Percentiles rank a stretch among this genome's conserved stretches.
phyloP scores from a whole-genome alignment of 2,329 filamentous ascomycete genomes.

The Trichoderma citrinoviride region DNA sequence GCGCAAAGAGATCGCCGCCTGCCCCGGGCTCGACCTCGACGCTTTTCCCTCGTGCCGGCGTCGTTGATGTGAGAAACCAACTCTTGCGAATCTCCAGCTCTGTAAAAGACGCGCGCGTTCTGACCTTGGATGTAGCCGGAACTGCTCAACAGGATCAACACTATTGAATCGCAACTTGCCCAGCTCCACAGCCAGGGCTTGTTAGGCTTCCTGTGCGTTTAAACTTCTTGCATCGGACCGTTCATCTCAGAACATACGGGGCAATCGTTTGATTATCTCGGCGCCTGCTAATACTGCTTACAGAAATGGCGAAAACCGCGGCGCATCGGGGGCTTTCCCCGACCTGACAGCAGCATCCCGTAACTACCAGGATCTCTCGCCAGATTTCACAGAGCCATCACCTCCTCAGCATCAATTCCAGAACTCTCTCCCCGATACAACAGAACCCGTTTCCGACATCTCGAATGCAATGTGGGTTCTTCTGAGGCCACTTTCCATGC shows the following conservation, averaged over 20 bases:
- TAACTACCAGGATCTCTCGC: slow-evolving; percentile 2
- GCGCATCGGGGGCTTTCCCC: neutral
- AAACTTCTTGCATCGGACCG: too few relatives aligned
- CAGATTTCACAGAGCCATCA: slow-evolving; percentile 11
- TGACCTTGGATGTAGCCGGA: slow-evolving; percentile 9
- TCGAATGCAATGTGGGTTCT: slow-evolving; percentile 6
- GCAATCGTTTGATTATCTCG: neutral
- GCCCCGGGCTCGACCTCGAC: neutral
- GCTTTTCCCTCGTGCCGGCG: slow-evolving; percentile 14
- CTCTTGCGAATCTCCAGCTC: neutral
- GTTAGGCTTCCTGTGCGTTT: slow-evolving; percentile 12
- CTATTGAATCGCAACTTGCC: slow-evolving; percentile 15
- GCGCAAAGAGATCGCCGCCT: slow-evolving; percentile 2
- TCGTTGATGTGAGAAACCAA: slow-evolving; percentile 9
- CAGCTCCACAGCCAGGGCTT: slow-evolving; percentile 17
- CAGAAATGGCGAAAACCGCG: slow-evolving; percentile 9
- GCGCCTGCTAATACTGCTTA: neutral
- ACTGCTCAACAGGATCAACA: slow-evolving; percentile 16
- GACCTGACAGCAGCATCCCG: slow-evolving; percentile 2
- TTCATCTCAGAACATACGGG: too few relatives aligned
- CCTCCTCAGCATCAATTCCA: slow-evolving; percentile 9
- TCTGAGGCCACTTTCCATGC: neutral
- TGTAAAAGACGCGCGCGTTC: neutral
- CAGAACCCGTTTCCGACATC: neutral
- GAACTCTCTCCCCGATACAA: neutral